These are phyloP conservation scores for Zangia roseola DNA, from an alignment of 768 basidiomycete species.

Conservation along the genomic window DNA sequence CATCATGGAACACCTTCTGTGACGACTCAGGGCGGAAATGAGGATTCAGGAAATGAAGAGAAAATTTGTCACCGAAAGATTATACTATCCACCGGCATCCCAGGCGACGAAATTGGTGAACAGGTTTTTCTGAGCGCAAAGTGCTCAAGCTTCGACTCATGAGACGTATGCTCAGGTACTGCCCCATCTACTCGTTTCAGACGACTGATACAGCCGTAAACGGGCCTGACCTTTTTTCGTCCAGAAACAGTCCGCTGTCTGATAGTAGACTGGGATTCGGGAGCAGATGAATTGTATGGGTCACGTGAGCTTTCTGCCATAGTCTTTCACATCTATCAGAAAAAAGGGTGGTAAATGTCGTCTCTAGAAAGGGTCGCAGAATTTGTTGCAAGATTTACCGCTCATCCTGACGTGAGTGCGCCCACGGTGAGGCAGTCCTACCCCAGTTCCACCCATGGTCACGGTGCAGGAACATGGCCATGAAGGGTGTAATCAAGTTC, in stretches of 20 bases:
- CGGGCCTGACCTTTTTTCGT: slow-evolving; percentile 5
- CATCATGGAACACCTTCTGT: not conserved
- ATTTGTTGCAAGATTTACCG: not conserved
- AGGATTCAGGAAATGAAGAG: slow-evolving; percentile 1
- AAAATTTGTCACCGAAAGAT: not conserved
- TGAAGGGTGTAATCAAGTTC: not conserved
- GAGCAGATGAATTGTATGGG: not conserved
- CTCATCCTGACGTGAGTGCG: not conserved
- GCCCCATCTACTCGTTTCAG: not conserved
- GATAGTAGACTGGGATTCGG: too few relatives aligned
- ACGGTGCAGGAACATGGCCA: too few relatives aligned
- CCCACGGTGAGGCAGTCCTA: not conserved
- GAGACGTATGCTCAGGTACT: not conserved
- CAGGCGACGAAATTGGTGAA: not conserved
- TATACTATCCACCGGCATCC: not conserved
- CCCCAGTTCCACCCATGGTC: not conserved
- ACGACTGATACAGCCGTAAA: not conserved
- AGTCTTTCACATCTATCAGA: not conserved
- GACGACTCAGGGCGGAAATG: slow-evolving; percentile 12
- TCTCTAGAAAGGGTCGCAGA: not conserved
- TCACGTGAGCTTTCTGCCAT: slow-evolving; percentile 8
- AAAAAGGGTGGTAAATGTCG: not conserved
- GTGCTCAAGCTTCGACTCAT: not conserved
- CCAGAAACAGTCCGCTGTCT: not conserved
- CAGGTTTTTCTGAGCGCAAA: not conserved